Evolutionary conservation across 106 monocot genomes (phyloP).

Genomic region (Apostasia ramifera): DNA sequence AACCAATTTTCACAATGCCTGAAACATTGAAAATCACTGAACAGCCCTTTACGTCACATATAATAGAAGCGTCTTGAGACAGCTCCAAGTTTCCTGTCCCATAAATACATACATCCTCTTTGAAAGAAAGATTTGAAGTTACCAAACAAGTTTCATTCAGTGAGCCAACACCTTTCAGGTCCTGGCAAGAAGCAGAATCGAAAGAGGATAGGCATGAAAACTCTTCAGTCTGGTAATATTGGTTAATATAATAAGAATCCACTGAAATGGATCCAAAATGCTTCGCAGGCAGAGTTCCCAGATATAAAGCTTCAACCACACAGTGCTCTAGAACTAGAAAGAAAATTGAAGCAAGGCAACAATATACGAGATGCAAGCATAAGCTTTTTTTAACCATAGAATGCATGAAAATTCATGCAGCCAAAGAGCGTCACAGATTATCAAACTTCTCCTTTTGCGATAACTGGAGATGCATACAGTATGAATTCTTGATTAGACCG

Average conservation of each 20-base stretch:
- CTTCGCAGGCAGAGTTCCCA: not conserved
- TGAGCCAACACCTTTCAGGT: conserved; percentile 76
- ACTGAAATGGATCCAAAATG: conserved; percentile 6
- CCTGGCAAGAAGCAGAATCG: conserved; percentile 56
- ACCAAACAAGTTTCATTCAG: conserved; percentile 59
- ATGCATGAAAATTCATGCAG: conserved; percentile 44
- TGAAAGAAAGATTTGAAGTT: conserved; percentile 38
- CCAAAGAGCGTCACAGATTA: conserved; percentile 9
- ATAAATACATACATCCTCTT: conserved; percentile 46
- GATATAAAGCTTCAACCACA: conserved; percentile 1
- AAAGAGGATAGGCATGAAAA: conserved; percentile 18
- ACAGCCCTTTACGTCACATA: conserved; percentile 66
- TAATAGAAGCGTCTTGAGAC: conserved; percentile 40
- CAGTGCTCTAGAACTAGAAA: conserved; percentile 11
- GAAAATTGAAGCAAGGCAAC: conserved; percentile 23
- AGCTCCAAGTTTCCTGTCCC: conserved; percentile 67
- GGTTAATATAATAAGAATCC: conserved; percentile 3
- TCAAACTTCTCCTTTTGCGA: conserved; percentile 3
- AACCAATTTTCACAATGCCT: conserved; percentile 50
- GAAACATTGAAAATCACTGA: conserved; percentile 54
- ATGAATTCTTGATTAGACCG: not conserved
- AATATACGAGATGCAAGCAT: conserved; percentile 1
- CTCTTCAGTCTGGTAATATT: conserved; percentile 8
- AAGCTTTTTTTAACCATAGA: conserved; percentile 10
- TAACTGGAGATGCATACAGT: not conserved